A percentile compares a stretch with the other conserved stretches of the same genome.
Conservation (phyloP, 1,284 basidiomycete genomes). For the Cryptococcus sp. region DNA sequence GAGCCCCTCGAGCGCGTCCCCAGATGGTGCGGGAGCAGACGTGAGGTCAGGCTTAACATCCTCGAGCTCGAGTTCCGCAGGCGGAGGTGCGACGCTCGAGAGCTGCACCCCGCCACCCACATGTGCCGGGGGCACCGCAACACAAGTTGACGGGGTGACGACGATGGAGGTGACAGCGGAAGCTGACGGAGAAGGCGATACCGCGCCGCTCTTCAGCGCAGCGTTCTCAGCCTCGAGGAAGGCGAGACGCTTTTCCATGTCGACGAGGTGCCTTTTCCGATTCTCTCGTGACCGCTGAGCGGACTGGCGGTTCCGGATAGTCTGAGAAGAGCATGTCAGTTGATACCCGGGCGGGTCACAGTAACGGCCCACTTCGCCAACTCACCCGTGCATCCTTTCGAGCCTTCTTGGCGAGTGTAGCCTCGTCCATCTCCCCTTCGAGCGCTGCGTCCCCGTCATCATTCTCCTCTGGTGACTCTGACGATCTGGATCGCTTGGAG, state of each 20-base stretch:
- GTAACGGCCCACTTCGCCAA: background rate
- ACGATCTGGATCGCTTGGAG: background rate
- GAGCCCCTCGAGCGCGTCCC: background rate
- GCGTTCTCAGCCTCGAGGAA: background rate
- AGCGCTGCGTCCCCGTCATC: background rate
- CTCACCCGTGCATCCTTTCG: conserved; percentile 4
- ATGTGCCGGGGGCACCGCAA: too few species aligned
- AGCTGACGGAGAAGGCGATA: background rate
- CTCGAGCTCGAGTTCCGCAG: background rate
- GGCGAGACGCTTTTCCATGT: background rate
- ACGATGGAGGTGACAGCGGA: background rate
- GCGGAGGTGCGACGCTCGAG: background rate
- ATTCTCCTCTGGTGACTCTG: background rate
- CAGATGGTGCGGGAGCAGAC: background rate
- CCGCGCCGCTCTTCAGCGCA: background rate
- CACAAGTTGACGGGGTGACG: background rate
- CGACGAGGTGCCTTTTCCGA: background rate
- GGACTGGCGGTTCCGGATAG: conserved; percentile 2
- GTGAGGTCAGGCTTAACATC: conserved; percentile 2
- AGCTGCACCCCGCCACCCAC: background rate
- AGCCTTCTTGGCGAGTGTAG: background rate
- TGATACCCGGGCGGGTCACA: background rate
- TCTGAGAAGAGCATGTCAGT: background rate
- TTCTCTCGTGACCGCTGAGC: background rate
- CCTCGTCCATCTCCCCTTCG: background rate